Evolutionary conservation across 1,139 yeast genomes (phyloP).

Genomic region (Pichia sp.): DNA sequence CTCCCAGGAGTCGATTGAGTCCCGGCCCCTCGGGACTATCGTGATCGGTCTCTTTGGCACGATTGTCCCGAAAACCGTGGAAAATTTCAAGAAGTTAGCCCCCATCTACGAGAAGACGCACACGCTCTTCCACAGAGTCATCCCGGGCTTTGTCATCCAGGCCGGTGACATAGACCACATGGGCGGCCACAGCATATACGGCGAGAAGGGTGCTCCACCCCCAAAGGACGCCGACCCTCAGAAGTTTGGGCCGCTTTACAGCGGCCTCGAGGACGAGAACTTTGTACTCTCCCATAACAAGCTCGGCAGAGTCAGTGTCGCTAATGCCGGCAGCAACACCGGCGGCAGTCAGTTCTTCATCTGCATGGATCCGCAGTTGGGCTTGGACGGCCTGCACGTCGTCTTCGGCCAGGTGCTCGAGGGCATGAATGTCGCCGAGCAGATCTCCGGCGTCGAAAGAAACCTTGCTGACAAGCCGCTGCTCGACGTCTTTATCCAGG

Average conservation of each 20-base stretch:
- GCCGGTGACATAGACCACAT: slow-evolving; percentile 79
- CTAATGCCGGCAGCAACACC: slow-evolving; percentile 75
- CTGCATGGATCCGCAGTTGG: slow-evolving; percentile 49
- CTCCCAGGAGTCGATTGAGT: background rate
- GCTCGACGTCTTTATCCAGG: slow-evolving; percentile 36
- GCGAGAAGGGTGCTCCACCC: slow-evolving; percentile 45
- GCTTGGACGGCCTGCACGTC: slow-evolving; percentile 70
- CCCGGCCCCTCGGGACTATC: slow-evolving; percentile 51
- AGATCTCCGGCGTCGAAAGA: slow-evolving; percentile 52
- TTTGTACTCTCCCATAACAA: slow-evolving; percentile 58
- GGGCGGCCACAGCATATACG: slow-evolving; percentile 75
- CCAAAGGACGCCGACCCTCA: slow-evolving; percentile 9
- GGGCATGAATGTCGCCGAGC: slow-evolving; percentile 56
- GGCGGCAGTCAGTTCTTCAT: slow-evolving; percentile 74
- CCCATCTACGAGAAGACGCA: slow-evolving; percentile 52
- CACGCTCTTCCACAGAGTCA: slow-evolving; percentile 71
- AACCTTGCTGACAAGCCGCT: slow-evolving; percentile 48
- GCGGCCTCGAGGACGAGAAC: slow-evolving; percentile 52
- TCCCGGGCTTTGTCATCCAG: slow-evolving; percentile 74
- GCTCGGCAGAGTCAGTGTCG: slow-evolving; percentile 74
- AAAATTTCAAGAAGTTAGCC: slow-evolving; percentile 64
- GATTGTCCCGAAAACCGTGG: slow-evolving; percentile 69
- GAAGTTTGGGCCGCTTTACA: slow-evolving; percentile 11
- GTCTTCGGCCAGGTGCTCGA: slow-evolving; percentile 75
- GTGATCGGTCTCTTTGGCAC: slow-evolving; percentile 69